phyloP scores from a whole-genome alignment of 2,329 filamentous ascomycete genomes.

The Xylaria hypoxylon region DNA sequence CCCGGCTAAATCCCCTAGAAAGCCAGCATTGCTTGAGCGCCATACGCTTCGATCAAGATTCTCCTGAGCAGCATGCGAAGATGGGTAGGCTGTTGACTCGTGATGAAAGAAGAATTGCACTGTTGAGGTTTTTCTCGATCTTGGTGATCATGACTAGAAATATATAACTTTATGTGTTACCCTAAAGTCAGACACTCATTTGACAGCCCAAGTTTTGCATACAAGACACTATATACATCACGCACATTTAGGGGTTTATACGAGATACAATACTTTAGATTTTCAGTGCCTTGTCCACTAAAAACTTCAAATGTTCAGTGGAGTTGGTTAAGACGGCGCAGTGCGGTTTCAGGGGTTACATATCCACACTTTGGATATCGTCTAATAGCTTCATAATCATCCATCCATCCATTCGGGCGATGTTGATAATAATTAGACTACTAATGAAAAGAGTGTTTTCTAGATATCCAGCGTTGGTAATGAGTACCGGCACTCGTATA shows the following conservation, averaged over 20 bases:
- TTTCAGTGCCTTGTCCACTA: slow-evolving; percentile 2
- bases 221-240: background rate
- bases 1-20: background rate
- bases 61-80: background rate
- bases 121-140: background rate
- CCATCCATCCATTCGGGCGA: background rate
- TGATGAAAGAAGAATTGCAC: background rate
- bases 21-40: background rate
- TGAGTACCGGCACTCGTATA: background rate
- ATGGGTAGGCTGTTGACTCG: background rate
- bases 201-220: background rate
- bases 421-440: background rate
- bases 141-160: background rate
- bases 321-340: background rate
- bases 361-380: background rate
- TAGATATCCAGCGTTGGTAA: background rate
- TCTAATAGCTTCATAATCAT: background rate
- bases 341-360: slow-evolving; percentile 8
- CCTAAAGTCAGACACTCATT: background rate
- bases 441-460: background rate
- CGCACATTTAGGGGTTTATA: background rate
- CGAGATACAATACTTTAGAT: background rate
- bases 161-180: background rate
- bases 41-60: background rate
- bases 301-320: background rate